Evolutionary conservation across 768 basidiomycete species (phyloP), one percentile per base, ranked within the genome.

Genomic region (Mycena sanguinolenta): DNA sequence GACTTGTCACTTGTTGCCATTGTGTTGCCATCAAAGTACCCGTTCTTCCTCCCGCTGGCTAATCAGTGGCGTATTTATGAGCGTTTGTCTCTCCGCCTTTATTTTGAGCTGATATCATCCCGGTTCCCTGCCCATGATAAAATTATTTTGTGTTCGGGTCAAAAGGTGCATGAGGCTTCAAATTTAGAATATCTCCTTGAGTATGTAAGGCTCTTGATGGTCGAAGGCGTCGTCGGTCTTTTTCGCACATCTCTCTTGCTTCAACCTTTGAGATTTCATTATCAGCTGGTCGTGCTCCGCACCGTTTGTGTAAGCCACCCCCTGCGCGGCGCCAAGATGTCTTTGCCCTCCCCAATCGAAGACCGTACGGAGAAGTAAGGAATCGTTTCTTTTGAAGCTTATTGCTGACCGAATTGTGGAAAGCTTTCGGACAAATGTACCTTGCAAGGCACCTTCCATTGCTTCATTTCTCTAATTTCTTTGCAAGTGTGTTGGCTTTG

Each of bases 401-500:
- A 46, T 23, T 21, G 13, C 13, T 39, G 39, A 17, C 6, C 32
- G 39, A 39, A 14, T 14, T 39, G 16, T 14, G 13, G 9, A 17
- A 12, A 46, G 44, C n/a, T 46, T 46, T 23, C 19, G 44, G 44
- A 46, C 44, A 46, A 46, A 46, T 10, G 44, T 46, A 46, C 19
- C 44, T 46, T n/a, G 8, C 21, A 46, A 8, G n/a, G 44, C 4
- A n/a, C 21, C 44, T 17, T 17, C n/a, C 44, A 19, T 4, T 2
- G 1, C 2, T 46, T n/a, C 6, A 9, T 8, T 7, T n/a, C 44
- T 46, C 44, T 46, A 12, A 46, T n/a, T 7, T n/a, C 8, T 10
- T 46, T n/a, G 8, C n/a, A 8, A 82, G 82, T 77, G 64, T 44
- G 75, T 84, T 28, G 82, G 81, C 27, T 73, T 84, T 21, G 77